A percentile compares a stretch with the other conserved stretches of the same genome.
These are phyloP conservation scores for Leccinum uliginosum DNA, from an alignment of 768 basidiomycete genomes.

Conservation along the genomic window DNA sequence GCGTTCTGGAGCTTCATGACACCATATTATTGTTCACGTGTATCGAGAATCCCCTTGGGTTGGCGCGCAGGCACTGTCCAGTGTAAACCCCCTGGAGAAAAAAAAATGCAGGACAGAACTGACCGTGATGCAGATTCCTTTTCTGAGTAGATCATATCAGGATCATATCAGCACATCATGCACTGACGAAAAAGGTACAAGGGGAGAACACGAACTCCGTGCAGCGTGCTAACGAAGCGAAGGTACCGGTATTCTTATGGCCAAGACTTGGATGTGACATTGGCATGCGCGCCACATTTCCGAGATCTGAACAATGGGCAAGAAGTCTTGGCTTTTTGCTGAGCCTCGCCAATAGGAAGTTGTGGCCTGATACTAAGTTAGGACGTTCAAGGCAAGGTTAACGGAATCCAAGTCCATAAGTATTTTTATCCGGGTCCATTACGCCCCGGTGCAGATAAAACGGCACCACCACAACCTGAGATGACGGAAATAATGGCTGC, in stretches of 20 bases:
- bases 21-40: neutral
- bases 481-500: neutral
- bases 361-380: neutral
- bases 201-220: neutral
- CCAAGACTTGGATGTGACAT: neutral
- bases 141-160: constrained; percentile 1
- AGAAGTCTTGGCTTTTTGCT: neutral
- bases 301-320: neutral
- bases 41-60: constrained; percentile 2
- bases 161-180: neutral
- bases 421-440: neutral
- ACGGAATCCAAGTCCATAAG: neutral
- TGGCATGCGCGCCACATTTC: neutral
- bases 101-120: neutral
- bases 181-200: constrained; percentile 13
- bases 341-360: neutral
- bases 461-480: neutral
- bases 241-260: neutral
- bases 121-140: constrained; percentile 6
- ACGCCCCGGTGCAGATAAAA: neutral
- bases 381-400: neutral
- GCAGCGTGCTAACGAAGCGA: neutral
- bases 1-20: neutral
- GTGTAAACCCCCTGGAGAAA: neutral
- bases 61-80: neutral